A percentile compares a stretch with the other conserved stretches of the same genome.
Evolutionary conservation across 148 eudicot genomes (phyloP).

Genomic region (Chenopodium album): DNA sequence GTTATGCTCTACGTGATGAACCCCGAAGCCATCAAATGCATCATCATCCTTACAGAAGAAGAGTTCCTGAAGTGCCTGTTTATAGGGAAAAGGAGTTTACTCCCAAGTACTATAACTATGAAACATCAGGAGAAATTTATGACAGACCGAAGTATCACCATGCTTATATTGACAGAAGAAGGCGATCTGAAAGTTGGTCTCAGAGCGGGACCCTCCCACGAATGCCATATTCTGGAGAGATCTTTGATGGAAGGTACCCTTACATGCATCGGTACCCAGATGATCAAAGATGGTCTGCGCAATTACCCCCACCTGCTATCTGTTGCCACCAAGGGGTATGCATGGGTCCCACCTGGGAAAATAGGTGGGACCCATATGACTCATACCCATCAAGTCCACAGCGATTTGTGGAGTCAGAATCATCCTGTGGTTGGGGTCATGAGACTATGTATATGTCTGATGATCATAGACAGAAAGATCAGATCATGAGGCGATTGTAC

Average conservation of each 20-base stretch:
- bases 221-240: slow-evolving; percentile 55
- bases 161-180: slow-evolving; percentile 23
- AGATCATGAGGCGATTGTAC: slow-evolving; percentile 32
- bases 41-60: slow-evolving; percentile 32
- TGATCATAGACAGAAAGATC: slow-evolving; percentile 37
- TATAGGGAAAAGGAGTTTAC: slow-evolving; percentile 37
- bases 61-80: slow-evolving; percentile 21
- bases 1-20: slow-evolving; percentile 31
- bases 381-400: slow-evolving; percentile 38
- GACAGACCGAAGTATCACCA: slow-evolving; percentile 27
- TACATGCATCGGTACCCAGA: slow-evolving; percentile 44
- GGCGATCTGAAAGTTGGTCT: slow-evolving; percentile 32
- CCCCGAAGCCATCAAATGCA: slow-evolving; percentile 26
- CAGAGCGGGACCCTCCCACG: slow-evolving; percentile 29
- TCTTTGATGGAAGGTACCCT: slow-evolving; percentile 32
- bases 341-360: slow-evolving; percentile 28
- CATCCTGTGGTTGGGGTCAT: slow-evolving; percentile 30
- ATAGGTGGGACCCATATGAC: slow-evolving; percentile 29
- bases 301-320: slow-evolving; percentile 37
- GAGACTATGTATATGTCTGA: slow-evolving; percentile 35
- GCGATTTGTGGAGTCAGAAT: slow-evolving; percentile 32
- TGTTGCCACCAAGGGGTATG: slow-evolving; percentile 31
- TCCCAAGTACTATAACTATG: slow-evolving; percentile 36
- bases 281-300: slow-evolving; percentile 48
- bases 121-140: slow-evolving; percentile 38